Evolutionary conservation across 2,329 filamentous ascomycete species (phyloP).

Genomic region (Ceratocystis harringtonii): DNA sequence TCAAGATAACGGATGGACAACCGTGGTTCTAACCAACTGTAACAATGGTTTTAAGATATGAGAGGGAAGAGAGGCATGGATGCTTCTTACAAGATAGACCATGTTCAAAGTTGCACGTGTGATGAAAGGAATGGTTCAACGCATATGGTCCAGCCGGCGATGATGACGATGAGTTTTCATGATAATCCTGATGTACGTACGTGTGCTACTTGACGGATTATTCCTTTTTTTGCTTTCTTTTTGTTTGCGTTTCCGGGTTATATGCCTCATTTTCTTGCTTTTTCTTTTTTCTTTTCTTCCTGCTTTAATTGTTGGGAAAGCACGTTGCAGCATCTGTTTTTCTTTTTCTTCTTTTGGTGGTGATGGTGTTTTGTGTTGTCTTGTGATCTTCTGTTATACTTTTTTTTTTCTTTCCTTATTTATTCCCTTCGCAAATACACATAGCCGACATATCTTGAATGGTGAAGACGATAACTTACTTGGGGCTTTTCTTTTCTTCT

Average conservation of each 20-base stretch:
- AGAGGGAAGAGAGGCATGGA: no score
- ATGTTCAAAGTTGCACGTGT: conserved; percentile 77
- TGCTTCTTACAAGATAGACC: conserved; percentile 27
- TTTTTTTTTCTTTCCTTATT: conserved; percentile 7
- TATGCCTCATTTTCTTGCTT: conserved; percentile 1
- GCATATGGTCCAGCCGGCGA: conserved; percentile 26
- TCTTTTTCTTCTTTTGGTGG: no score
- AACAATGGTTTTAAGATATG: no score
- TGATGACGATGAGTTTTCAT: conserved; percentile 34
- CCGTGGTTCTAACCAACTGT: no score
- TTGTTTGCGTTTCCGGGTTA: neutral
- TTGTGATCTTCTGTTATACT: neutral
- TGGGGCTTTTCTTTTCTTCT: neutral
- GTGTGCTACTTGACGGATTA: conserved; percentile 1
- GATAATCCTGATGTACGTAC: conserved; percentile 18
- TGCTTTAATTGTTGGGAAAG: neutral
- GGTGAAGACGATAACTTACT: neutral
- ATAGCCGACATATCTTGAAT: neutral
- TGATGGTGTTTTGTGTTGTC: neutral
- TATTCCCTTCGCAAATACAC: neutral
- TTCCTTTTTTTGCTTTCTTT: neutral
- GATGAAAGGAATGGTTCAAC: conserved; percentile 53
- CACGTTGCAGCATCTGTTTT: neutral
- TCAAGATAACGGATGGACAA: no score
- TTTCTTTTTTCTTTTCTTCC: neutral